phyloP scores from a whole-genome alignment of 371 early-diverging fungal species.

The Mucor saturninus region DNA sequence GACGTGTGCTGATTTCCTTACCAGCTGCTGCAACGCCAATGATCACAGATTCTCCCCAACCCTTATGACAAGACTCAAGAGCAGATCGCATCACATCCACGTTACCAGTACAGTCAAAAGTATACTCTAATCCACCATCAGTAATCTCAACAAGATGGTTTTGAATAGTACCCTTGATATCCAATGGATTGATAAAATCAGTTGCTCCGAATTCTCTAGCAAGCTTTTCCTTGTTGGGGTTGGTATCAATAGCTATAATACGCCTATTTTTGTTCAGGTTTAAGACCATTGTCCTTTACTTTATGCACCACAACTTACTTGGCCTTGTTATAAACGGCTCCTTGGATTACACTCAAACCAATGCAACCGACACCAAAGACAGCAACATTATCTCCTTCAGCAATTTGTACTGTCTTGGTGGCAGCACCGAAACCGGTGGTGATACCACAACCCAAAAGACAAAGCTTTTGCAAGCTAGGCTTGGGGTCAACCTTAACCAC shows the following conservation, averaged over 20 bases:
- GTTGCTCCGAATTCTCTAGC: conserved; percentile 90
- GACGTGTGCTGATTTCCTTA: conserved; percentile 90
- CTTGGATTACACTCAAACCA: conserved; percentile 91
- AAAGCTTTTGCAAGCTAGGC: conserved; percentile 85
- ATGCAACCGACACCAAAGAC: conserved; percentile 97
- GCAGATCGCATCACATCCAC: conserved; percentile 93
- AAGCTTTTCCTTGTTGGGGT: conserved; percentile 79
- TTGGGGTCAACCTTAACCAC: conserved; percentile 84
- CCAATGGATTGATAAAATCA: conserved; percentile 90
- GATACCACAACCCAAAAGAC: conserved; percentile 94
- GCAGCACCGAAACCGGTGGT: conserved; percentile 97
- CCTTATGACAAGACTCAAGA: conserved; percentile 92
- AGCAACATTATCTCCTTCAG: conserved; percentile 76
- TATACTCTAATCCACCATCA: conserved; percentile 95
- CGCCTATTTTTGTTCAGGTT: conserved; percentile 37
- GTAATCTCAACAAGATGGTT: conserved; percentile 87
- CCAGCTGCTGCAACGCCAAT: conserved; percentile 95
- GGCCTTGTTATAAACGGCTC: conserved; percentile 77
- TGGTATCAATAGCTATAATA: conserved; percentile 92
- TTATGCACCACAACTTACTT: conserved; percentile 89
- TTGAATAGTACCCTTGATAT: conserved; percentile 77
- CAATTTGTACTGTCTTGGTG: conserved; percentile 90
- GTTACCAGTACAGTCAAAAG: conserved; percentile 95
- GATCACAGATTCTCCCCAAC: conserved; percentile 88
- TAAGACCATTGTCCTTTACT: conserved; percentile 51